A percentile compares a stretch with the other conserved stretches of the same genome.
Evolutionary conservation across 768 basidiomycete genomes (phyloP).

Genomic region (Rhizopogon rudus): DNA sequence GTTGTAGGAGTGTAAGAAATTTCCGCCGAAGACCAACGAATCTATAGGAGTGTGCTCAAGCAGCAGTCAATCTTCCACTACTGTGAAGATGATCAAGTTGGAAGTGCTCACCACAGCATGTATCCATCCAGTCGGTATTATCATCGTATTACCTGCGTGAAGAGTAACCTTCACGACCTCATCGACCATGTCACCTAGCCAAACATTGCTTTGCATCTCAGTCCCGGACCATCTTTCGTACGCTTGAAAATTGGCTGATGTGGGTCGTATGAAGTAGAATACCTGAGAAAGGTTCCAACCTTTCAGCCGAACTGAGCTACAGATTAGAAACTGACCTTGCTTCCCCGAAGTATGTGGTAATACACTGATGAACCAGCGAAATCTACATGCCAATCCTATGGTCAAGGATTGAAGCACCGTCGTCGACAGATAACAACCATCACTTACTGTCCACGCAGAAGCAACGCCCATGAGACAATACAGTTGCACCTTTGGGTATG

Average conservation of each 20-base stretch:
- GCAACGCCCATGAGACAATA: constrained; percentile 98
- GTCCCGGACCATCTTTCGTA: constrained; percentile 95
- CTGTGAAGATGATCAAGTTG: not conserved
- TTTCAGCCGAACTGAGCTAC: not conserved
- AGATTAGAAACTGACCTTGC: constrained; percentile 51
- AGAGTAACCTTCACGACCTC: constrained; percentile 85
- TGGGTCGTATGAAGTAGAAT: constrained; percentile 95
- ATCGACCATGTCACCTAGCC: constrained; percentile 92
- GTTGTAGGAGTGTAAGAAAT: constrained; percentile 93
- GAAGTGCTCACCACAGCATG: constrained; percentile 79
- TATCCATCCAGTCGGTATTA: constrained; percentile 96
- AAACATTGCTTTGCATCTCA: constrained; percentile 80
- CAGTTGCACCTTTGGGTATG: constrained; percentile 90
- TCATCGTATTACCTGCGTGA: constrained; percentile 79
- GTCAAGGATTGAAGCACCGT: not conserved
- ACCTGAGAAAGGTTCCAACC: constrained; percentile 40
- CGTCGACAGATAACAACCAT: not conserved
- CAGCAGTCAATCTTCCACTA: constrained; percentile 3
- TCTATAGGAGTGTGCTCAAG: constrained; percentile 83
- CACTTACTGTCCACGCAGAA: constrained; percentile 88
- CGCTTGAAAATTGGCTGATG: constrained; percentile 75
- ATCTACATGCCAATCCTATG: constrained; percentile 96
- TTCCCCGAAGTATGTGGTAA: constrained; percentile 85
- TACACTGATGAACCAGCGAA: constrained; percentile 98
- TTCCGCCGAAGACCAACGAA: constrained; percentile 94